Conservation (phyloP, 2,329 filamentous ascomycete species). For the Ascocoryne sarcoides region DNA sequence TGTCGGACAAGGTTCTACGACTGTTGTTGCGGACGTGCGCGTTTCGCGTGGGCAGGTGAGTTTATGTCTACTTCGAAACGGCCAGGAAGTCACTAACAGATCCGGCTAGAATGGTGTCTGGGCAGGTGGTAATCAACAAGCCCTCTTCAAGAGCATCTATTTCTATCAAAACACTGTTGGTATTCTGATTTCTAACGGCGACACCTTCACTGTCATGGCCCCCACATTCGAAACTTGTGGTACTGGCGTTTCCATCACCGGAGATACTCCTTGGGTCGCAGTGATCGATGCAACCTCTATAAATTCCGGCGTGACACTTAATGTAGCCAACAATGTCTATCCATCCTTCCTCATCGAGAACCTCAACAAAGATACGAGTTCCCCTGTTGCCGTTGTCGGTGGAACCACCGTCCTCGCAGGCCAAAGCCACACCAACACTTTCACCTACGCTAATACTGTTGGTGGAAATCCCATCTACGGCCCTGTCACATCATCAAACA, state of each 20-base stretch:
- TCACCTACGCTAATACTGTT: constrained; percentile 6
- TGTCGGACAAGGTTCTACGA: constrained; percentile 3
- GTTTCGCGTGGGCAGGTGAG: constrained; percentile 5
- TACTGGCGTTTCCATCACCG: neutral
- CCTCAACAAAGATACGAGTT: constrained; percentile 3
- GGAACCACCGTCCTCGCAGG: constrained; percentile 1
- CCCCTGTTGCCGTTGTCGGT: neutral
- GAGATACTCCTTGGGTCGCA: constrained; percentile 2
- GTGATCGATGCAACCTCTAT: constrained; percentile 5
- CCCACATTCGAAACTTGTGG: constrained; percentile 6
- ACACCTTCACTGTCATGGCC: constrained; percentile 3
- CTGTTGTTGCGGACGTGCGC: constrained; percentile 2
- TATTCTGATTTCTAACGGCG: constrained; percentile 2
- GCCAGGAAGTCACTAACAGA: too few species aligned
- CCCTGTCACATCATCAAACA: neutral
- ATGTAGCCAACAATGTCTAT: neutral
- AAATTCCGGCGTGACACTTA: constrained; percentile 4
- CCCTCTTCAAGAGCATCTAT: constrained; percentile 6
- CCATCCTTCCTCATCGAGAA: constrained; percentile 8
- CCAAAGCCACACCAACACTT: constrained; percentile 2
- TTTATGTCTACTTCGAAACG: too few species aligned
- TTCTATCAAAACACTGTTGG: constrained; percentile 5
- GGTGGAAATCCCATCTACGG: constrained; percentile 3
- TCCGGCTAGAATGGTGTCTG: constrained; percentile 6
- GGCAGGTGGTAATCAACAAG: constrained; percentile 5